Evolutionary conservation across 352 stramenopile species (phyloP).

Genomic region (Globisporangium mamillatum): DNA sequence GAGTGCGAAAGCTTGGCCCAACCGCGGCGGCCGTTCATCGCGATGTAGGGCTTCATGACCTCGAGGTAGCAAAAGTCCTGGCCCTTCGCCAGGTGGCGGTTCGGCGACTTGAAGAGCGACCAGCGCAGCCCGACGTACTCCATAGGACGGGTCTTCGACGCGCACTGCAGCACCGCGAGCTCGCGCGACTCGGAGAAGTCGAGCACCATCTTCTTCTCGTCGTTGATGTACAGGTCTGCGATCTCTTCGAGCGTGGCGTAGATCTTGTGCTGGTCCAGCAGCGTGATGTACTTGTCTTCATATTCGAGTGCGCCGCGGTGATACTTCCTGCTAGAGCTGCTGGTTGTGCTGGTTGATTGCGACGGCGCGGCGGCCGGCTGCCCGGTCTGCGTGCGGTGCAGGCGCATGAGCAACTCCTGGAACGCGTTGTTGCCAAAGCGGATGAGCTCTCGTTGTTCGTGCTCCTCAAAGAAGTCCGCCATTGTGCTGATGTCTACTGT

Average conservation of each 20-base stretch:
- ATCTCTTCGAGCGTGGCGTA: slow-evolving; percentile 66
- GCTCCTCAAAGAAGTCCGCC: slow-evolving; percentile 26
- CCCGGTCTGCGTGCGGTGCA: slow-evolving; percentile 30
- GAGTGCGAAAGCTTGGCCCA: slow-evolving; percentile 75
- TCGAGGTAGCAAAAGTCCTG: slow-evolving; percentile 81
- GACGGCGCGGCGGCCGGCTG: neutral
- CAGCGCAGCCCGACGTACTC: slow-evolving; percentile 66
- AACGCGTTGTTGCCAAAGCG: slow-evolving; percentile 41
- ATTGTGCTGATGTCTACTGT: neutral
- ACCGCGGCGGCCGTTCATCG: slow-evolving; percentile 47
- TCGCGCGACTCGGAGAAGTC: slow-evolving; percentile 71
- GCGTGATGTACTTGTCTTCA: slow-evolving; percentile 42
- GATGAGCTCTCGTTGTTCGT: slow-evolving; percentile 42
- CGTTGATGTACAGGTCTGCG: slow-evolving; percentile 59
- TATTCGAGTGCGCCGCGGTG: slow-evolving; percentile 22
- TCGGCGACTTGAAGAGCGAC: slow-evolving; percentile 64
- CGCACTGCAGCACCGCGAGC: slow-evolving; percentile 43
- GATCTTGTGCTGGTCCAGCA: slow-evolving; percentile 53
- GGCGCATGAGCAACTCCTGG: slow-evolving; percentile 35
- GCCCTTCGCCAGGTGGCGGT: slow-evolving; percentile 44
- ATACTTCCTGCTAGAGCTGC: neutral
- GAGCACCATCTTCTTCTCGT: slow-evolving; percentile 66
- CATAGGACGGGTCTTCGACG: slow-evolving; percentile 32
- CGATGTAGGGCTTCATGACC: slow-evolving; percentile 63
- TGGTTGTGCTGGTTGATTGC: neutral